Evolutionary conservation across 2,329 filamentous ascomycete species (phyloP).

Genomic region (Elsinoe australis): DNA sequence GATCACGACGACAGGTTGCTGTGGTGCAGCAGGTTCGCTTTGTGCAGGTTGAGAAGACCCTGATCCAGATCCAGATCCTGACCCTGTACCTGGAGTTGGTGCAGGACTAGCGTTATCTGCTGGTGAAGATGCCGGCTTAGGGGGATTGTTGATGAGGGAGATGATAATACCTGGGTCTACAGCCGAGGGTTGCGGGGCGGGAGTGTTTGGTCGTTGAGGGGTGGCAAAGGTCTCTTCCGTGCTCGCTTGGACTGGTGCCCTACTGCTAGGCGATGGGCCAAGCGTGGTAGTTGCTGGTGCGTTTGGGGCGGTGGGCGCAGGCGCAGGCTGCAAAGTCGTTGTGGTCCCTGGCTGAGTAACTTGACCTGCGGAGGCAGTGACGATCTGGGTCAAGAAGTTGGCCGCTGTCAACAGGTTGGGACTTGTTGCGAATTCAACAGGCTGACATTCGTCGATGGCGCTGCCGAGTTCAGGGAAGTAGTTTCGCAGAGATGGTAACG

Average conservation of each 20-base stretch:
- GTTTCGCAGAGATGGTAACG: background rate
- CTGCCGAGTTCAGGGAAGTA: constrained; percentile 1
- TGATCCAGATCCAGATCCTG: too few relatives aligned
- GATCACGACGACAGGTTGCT: background rate
- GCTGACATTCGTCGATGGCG: background rate
- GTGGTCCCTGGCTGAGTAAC: background rate
- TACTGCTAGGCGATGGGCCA: too few relatives aligned
- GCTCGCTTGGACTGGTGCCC: background rate
- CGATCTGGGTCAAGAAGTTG: background rate
- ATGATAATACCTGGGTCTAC: background rate
- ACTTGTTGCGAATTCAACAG: background rate
- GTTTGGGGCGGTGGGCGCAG: background rate
- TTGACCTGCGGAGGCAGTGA: background rate
- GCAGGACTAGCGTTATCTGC: background rate
- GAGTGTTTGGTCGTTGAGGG: background rate
- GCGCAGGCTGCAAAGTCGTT: background rate
- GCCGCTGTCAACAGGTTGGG: background rate
- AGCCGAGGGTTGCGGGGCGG: background rate
- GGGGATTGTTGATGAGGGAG: background rate
- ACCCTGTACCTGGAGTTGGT: too few relatives aligned
- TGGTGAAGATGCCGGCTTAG: background rate
- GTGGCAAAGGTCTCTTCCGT: background rate
- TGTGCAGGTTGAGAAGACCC: too few relatives aligned
- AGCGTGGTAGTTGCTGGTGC: background rate
- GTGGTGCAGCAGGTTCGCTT: too few relatives aligned